Base-by-base conservation (phyloP, 306 rosid species). In the Acacia melanoxylon region DNA sequence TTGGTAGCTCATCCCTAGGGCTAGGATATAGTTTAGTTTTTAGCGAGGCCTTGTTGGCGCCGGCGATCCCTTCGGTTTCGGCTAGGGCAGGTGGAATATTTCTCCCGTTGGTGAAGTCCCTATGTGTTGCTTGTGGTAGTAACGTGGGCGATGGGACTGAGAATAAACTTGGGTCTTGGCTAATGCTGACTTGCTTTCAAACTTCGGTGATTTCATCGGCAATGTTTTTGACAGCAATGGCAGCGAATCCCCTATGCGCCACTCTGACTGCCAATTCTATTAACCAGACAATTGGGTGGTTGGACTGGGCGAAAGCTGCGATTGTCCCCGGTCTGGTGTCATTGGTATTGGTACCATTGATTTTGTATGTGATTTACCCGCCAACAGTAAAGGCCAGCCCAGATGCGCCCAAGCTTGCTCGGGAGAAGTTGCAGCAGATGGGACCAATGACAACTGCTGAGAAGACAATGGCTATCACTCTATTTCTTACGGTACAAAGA, bases 181-280 rank as follows among this genome's bases (percentile, higher is more conserved):
- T 96, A 87, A 96, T 93, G 99, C 94, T 96, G 5, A 93, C 99
- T 67, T 95, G 99, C 82, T 93, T 95, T 74, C 99, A 95, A 82
- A 95, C 99, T 15, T 95, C 99, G 19, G 94, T 89, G 86, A 91
- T 95, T 76, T 93, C 99, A 17, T 96, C 99, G 33, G 91, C 99
- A 10, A 96, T 96, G 99, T 95, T 95, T 86, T 71, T 95, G 89
- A 95, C 98, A 41, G 98, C 89, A 2, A 96, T 96, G 99, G 99
- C 99, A 19, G 99, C 99, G 15, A 96, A 96, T 86, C 98, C 99
- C 1, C 75, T 96, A 29, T 92, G 98, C 45, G 99, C 92, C 0
- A 96, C 89, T 31, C 82, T 93, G 24, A 93, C 99, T 4, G 73
- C 22, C 41, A 93, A 87, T 46, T 90, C 99, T 1, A 96, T 96